Evolutionary conservation across 345 rosid species (phyloP).

Genomic region (Kandelia obovata): DNA sequence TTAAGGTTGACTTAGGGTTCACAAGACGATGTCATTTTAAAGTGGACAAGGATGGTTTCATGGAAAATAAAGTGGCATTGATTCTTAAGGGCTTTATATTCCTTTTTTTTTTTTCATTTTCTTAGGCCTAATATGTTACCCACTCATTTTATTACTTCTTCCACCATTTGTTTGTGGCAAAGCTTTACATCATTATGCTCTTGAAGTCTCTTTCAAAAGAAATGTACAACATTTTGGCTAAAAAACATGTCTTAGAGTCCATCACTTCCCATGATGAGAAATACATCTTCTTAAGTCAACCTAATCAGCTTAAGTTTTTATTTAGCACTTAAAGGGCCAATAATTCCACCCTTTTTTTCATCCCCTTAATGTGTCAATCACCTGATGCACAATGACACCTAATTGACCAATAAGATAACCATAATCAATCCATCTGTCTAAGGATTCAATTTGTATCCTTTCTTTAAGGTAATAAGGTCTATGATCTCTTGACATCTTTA

Average conservation of each 20-base stretch:
- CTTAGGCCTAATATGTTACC: too few relatives aligned
- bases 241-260: constrained; percentile 84
- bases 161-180: constrained; percentile 67
- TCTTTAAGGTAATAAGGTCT: constrained; percentile 57
- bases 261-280: constrained; percentile 64
- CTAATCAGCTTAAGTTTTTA: constrained; percentile 71
- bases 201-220: constrained; percentile 61
- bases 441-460: constrained; percentile 51
- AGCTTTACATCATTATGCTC: constrained; percentile 65
- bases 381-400: constrained; percentile 74
- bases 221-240: constrained; percentile 79
- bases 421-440: constrained; percentile 59
- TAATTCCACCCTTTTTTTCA: constrained; percentile 41
- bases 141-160: constrained; percentile 61
- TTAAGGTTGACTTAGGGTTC: too few relatives aligned
- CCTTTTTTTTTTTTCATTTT: too few relatives aligned
- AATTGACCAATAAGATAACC: constrained; percentile 76
- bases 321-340: constrained; percentile 70
- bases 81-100: too few relatives aligned
- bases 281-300: constrained; percentile 69
- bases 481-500: constrained; percentile 77
- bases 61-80: too few relatives aligned
- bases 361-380: constrained; percentile 67
- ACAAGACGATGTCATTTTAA: too few relatives aligned
- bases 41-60: too few relatives aligned